Evolutionary conservation across 495 filamentous ascomycete species (phyloP).

Genomic region (Friedmanniomyces endolithicus): DNA sequence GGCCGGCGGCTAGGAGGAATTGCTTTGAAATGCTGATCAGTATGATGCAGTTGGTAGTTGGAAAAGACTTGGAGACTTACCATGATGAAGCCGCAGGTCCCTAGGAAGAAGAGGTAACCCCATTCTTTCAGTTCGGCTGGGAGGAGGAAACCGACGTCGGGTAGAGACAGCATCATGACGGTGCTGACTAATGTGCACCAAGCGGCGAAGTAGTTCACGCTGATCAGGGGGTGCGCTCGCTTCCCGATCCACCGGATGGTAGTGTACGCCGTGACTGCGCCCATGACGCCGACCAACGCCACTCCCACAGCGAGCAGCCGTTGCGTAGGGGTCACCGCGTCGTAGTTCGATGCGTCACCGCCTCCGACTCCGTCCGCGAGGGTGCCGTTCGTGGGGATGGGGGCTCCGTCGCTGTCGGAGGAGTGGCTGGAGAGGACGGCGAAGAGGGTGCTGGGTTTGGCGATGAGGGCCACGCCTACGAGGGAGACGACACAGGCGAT

Average conservation of each 20-base stretch:
- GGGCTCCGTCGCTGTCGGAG: no score
- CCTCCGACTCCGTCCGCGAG: conserved; percentile 14
- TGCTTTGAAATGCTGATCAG: conserved; percentile 34
- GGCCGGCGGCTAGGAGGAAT: conserved; percentile 69
- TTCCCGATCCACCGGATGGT: conserved; percentile 75
- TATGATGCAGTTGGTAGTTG: neutral
- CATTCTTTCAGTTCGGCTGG: conserved; percentile 55
- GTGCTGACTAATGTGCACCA: conserved; percentile 57
- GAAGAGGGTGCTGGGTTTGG: conserved; percentile 53
- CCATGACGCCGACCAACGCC: conserved; percentile 69
- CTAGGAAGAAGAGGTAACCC: conserved; percentile 55
- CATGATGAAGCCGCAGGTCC: conserved; percentile 67
- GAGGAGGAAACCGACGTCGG: conserved; percentile 44
- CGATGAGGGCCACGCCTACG: conserved; percentile 73
- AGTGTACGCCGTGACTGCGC: conserved; percentile 64
- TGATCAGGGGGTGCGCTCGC: conserved; percentile 71
- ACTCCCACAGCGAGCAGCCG: conserved; percentile 60
- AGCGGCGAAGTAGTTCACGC: conserved; percentile 72
- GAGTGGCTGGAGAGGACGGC: conserved; percentile 12
- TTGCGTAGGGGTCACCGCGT: conserved; percentile 45
- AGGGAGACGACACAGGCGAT: conserved; percentile 65
- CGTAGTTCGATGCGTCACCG: conserved; percentile 23
- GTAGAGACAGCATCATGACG: conserved; percentile 44
- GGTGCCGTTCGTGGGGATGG: conserved; percentile 23
- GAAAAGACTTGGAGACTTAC: conserved; percentile 16